phyloP scores from a whole-genome alignment of 257 asterid species.

The Solanum clarkiae region DNA sequence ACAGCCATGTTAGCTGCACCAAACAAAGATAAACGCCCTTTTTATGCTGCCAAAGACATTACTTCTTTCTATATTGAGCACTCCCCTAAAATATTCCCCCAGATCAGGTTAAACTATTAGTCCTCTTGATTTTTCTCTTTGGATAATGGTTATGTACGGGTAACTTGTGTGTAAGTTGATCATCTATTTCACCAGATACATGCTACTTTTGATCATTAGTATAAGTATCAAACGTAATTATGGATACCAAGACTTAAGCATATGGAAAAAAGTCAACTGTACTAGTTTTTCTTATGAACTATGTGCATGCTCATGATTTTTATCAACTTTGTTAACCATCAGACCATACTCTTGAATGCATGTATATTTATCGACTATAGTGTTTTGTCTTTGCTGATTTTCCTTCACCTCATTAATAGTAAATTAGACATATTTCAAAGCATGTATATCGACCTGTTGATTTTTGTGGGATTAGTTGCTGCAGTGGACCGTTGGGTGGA shows the following conservation, averaged over 20 bases:
- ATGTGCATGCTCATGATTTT: neutral
- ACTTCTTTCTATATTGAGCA: conserved; percentile 32
- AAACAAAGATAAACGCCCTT: conserved; percentile 24
- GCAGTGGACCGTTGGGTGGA: conserved; percentile 23
- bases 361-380: too few relatives aligned
- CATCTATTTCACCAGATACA: neutral
- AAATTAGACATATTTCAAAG: neutral
- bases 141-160: neutral
- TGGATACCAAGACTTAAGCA: neutral
- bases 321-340: neutral
- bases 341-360: neutral
- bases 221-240: neutral
- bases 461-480: neutral
- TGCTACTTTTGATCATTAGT: neutral
- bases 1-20: conserved; percentile 44
- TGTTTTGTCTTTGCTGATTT: neutral
- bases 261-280: neutral
- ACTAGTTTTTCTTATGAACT: rapidly evolving
- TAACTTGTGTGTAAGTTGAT: neutral
- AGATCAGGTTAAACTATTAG: neutral
- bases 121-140: neutral
- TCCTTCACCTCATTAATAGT: neutral
- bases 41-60: conserved; percentile 43
- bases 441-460: neutral
- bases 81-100: conserved; percentile 38